A percentile compares a stretch with the other conserved stretches of the same genome.
Conservation (phyloP, 2,329 filamentous ascomycete genomes). For the Coniochaeta hoffmannii region DNA sequence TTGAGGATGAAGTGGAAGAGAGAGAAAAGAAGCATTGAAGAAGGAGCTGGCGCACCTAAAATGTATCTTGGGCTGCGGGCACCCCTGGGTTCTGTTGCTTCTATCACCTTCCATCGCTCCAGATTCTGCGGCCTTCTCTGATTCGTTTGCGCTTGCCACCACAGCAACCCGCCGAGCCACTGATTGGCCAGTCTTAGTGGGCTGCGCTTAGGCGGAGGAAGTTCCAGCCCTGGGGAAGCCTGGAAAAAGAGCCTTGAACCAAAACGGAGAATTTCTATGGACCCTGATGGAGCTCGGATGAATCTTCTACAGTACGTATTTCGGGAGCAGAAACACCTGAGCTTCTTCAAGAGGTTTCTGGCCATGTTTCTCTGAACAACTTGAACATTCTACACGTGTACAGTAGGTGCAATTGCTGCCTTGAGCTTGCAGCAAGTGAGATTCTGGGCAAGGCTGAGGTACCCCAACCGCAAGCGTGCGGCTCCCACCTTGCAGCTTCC, state of each 20-base stretch:
- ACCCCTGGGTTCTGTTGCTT: constrained; percentile 22
- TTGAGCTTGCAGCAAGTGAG: neutral
- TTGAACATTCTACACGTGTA: neutral
- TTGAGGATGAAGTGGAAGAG: constrained; percentile 5
- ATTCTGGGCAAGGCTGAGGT: neutral
- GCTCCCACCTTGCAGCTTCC: neutral
- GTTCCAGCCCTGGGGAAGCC: neutral
- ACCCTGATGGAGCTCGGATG: neutral
- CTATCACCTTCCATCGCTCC: constrained; percentile 26
- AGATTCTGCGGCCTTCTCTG: constrained; percentile 17
- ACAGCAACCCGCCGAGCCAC: constrained; percentile 6
- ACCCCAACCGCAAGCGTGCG: neutral
- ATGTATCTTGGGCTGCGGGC: constrained; percentile 16
- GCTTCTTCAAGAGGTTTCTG: neutral
- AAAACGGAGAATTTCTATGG: neutral
- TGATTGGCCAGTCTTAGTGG: constrained; percentile 10
- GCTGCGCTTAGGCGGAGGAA: neutral
- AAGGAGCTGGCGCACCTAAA: constrained; percentile 20
- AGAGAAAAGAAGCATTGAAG: constrained; percentile 11
- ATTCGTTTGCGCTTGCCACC: constrained; percentile 11
- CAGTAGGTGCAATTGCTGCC: neutral
- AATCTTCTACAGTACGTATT: neutral
- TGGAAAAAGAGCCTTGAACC: neutral
- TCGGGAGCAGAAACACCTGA: neutral
- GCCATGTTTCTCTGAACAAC: neutral